A percentile compares a stretch with the other conserved stretches of the same genome.
Conservation (phyloP, 495 filamentous ascomycete species). For the Aspergillus ellipticus region DNA sequence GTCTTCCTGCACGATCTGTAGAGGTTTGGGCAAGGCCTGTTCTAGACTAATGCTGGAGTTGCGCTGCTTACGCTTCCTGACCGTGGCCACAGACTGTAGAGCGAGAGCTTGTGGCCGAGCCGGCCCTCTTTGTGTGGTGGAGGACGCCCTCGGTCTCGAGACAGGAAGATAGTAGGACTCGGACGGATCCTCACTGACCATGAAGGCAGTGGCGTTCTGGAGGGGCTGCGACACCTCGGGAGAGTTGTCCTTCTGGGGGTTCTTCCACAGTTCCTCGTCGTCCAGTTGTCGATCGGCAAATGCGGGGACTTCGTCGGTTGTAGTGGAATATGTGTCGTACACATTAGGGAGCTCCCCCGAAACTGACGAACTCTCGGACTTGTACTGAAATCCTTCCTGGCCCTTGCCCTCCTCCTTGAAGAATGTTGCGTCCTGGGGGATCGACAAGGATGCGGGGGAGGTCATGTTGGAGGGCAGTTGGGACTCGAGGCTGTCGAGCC, state of each 20-base stretch:
- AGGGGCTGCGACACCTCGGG: conserved; percentile 24
- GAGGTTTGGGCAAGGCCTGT: conserved; percentile 29
- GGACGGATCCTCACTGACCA: conserved; percentile 36
- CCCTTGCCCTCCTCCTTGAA: conserved; percentile 20
- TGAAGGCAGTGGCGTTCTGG: conserved; percentile 34
- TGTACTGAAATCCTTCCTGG: conserved; percentile 35
- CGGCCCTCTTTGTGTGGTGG: conserved; percentile 23
- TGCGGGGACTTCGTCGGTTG: conserved; percentile 30
- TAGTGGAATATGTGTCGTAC: conserved; percentile 38
- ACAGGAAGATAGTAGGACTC: conserved; percentile 29
- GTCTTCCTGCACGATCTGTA: conserved; percentile 49
- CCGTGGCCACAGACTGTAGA: conserved; percentile 33
- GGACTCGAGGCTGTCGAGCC: conserved; percentile 36
- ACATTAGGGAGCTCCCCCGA: conserved; percentile 34
- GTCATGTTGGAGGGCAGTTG: conserved; percentile 34
- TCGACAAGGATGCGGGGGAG: conserved; percentile 21
- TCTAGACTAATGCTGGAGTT: conserved; percentile 29
- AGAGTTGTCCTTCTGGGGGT: conserved; percentile 21
- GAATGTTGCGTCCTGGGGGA: conserved; percentile 17
- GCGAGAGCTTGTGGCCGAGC: conserved; percentile 32
- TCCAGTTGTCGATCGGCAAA: conserved; percentile 33
- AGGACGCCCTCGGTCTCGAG: conserved; percentile 26
- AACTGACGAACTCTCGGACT: conserved; percentile 40
- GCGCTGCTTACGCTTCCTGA: conserved; percentile 43
- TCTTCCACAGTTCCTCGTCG: conserved; percentile 34